Evolutionary conservation across 1,284 basidiomycete species (phyloP), one percentile per base, ranked within the genome.

Genomic region (Cerioporus squamosus): DNA sequence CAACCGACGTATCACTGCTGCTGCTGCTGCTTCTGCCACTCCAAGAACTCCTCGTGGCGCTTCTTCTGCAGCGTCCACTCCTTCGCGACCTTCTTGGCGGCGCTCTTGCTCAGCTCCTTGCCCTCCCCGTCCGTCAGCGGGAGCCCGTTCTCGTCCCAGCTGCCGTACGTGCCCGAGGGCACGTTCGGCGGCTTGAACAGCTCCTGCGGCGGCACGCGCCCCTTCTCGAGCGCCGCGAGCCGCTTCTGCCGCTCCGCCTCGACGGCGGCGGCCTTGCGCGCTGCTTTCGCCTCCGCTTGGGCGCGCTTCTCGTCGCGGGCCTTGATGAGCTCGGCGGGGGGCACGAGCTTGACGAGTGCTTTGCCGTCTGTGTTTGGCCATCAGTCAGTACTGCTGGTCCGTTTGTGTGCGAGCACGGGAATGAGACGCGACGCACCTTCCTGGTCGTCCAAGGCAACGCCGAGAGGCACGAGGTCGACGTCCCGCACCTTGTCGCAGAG

Each of bases 381-480:
- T 29, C 6, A 5, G 26, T 29, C 9, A 29, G 26, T 9, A 29
- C 26, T 29, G n/a, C n/a, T n/a, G n/a, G n/a, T 29, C 26, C 26
- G 6, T 6, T 9, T 29, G 9, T 9, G 26, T 29, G 9, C 6
- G 5, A 29, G 26, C 26, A 29, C 9, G 26, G 26, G 26, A n/a
- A 29, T 29, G 26, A 9, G 26, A 29, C 26, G 26, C 26, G 26
- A 68, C 75, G 66, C 66, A 88, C 95, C 94, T 78, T 95, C 94
- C 78, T 95, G 94, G 75, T 99, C 97, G 70, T 99, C 97, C 43
- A 99, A 80, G 10, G 95, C 95, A 5, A 99, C 93, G 15, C 97
- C 97, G 53, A 99, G 81, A 23, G 95, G 91, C 45, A 97, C 90
- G 40, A 98, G 80, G 70, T 98, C 96, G 40, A 85, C 79, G 73